These are phyloP conservation scores for Physcomitrellopsis africana DNA, from an alignment of 225 moss, liverwort and hornwort species.

Conservation along the genomic window DNA sequence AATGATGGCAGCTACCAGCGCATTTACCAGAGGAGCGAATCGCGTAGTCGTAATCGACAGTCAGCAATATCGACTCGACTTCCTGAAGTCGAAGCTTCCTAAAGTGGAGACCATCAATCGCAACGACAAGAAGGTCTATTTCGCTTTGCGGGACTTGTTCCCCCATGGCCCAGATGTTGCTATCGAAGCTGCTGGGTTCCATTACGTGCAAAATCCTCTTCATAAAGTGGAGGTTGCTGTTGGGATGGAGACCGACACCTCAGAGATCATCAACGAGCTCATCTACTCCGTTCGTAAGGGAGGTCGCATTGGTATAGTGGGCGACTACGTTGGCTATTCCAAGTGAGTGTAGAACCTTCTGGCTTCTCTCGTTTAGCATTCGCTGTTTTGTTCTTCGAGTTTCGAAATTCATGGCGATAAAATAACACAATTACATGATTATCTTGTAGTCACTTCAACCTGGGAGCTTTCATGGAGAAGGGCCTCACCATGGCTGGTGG, in stretches of 20 bases:
- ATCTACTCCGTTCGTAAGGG: slow-evolving; percentile 67
- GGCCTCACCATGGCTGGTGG: slow-evolving; percentile 66
- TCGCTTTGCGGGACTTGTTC: slow-evolving; percentile 44
- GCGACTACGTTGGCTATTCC: slow-evolving; percentile 62
- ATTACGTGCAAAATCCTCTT: slow-evolving; percentile 46
- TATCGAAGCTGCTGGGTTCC: slow-evolving; percentile 71
- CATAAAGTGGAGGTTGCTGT: slow-evolving; percentile 56
- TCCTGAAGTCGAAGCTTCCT: slow-evolving; percentile 50
- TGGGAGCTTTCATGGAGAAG: slow-evolving; percentile 81
- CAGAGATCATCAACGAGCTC: slow-evolving; percentile 71
- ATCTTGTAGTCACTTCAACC: slow-evolving; percentile 47
- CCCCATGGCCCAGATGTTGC: slow-evolving; percentile 68
- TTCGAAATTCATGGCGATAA: not conserved
- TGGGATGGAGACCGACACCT: slow-evolving; percentile 57
- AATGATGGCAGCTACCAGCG: slow-evolving; percentile 61
- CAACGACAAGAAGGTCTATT: slow-evolving; percentile 53
- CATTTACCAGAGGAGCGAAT: slow-evolving; percentile 56
- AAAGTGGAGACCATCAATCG: slow-evolving; percentile 56
- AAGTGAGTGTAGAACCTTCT: slow-evolving; percentile 37
- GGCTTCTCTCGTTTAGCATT: not conserved
- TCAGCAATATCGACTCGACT: slow-evolving; percentile 55
- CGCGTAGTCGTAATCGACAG: slow-evolving; percentile 69
- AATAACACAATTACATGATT: not conserved
- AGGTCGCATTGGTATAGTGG: slow-evolving; percentile 62
- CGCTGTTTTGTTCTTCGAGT: not conserved